Conservation (phyloP, 495 filamentous ascomycete genomes). For the Chaetomium tenue region DNA sequence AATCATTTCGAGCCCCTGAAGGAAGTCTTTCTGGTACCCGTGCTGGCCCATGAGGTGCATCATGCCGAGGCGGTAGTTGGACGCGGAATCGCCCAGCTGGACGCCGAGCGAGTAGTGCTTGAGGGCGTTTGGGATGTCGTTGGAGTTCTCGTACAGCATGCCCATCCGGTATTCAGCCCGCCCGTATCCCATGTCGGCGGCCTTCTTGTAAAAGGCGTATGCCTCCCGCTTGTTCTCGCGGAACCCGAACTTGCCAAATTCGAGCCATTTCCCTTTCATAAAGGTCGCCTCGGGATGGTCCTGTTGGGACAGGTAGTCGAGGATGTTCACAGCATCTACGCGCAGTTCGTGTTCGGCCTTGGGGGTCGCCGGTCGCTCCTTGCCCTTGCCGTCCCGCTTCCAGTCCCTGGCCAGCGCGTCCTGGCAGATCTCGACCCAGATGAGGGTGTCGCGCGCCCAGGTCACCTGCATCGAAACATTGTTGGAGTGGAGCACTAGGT, state of each 20-base stretch:
- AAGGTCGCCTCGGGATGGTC: conserved; percentile 92
- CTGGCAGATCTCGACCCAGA: conserved; percentile 80
- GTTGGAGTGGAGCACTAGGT: conserved; percentile 84
- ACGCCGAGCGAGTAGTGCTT: conserved; percentile 83
- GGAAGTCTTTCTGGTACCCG: conserved; percentile 77
- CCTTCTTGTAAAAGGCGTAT: conserved; percentile 75
- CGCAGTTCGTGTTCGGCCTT: conserved; percentile 82
- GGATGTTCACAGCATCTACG: conserved; percentile 86
- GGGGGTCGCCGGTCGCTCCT: conserved; percentile 71
- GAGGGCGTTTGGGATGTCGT: conserved; percentile 85
- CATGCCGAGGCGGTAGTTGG: conserved; percentile 93
- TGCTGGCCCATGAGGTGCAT: conserved; percentile 94
- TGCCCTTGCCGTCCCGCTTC: conserved; percentile 60
- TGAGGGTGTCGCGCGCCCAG: conserved; percentile 90
- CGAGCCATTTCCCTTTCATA: conserved; percentile 93
- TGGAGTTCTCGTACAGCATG: conserved; percentile 95
- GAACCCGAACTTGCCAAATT: conserved; percentile 93
- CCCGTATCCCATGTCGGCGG: conserved; percentile 89
- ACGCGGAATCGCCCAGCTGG: conserved; percentile 79
- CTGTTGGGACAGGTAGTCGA: conserved; percentile 84
- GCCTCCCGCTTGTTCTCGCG: conserved; percentile 92
- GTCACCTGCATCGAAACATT: conserved; percentile 95
- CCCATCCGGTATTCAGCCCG: conserved; percentile 95
- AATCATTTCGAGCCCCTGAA: conserved; percentile 76
- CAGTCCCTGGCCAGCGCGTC: conserved; percentile 61